These are phyloP conservation scores for Xylaria sp. DNA, from an alignment of 2,329 filamentous ascomycete genomes.

Conservation along the genomic window DNA sequence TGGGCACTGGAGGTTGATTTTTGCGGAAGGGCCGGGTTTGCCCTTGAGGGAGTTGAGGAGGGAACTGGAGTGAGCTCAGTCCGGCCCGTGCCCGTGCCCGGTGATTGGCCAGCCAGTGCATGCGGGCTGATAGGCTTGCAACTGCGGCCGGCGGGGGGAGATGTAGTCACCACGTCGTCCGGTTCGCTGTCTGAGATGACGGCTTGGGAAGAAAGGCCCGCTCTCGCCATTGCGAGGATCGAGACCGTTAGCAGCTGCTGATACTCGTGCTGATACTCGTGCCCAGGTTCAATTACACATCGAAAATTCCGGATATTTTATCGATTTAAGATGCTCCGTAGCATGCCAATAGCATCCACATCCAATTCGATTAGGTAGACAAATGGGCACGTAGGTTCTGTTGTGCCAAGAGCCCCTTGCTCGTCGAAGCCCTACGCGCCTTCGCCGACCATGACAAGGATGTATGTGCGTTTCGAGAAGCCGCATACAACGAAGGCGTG, in stretches of 20 bases:
- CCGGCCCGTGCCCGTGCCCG: constrained; percentile 18
- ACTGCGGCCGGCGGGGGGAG: constrained; percentile 20
- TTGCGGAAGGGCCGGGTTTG: constrained; percentile 26
- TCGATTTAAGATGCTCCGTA: background rate
- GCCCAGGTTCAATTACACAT: background rate
- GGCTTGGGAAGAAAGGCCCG: constrained; percentile 29
- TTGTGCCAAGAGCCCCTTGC: background rate
- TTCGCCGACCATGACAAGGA: background rate
- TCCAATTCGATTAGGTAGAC: no score
- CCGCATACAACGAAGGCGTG: background rate
- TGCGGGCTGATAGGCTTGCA: constrained; percentile 32
- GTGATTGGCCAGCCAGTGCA: constrained; percentile 23
- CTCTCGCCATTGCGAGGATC: constrained; percentile 26
- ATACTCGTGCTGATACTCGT: no score
- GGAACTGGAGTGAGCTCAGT: constrained; percentile 25
- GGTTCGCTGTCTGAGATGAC: constrained; percentile 40
- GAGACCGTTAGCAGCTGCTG: background rate
- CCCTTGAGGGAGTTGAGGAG: constrained; percentile 30
- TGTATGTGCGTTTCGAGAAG: background rate
- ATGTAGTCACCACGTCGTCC: constrained; percentile 23
- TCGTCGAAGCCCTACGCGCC: background rate
- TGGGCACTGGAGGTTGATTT: constrained; percentile 28
- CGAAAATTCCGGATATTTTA: background rate
- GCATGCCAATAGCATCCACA: background rate
- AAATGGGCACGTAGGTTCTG: no score